A percentile compares a stretch with the other conserved stretches of the same genome.
Conservation (phyloP, 2,329 filamentous ascomycete genomes). For the Chaetomium olivaceum region DNA sequence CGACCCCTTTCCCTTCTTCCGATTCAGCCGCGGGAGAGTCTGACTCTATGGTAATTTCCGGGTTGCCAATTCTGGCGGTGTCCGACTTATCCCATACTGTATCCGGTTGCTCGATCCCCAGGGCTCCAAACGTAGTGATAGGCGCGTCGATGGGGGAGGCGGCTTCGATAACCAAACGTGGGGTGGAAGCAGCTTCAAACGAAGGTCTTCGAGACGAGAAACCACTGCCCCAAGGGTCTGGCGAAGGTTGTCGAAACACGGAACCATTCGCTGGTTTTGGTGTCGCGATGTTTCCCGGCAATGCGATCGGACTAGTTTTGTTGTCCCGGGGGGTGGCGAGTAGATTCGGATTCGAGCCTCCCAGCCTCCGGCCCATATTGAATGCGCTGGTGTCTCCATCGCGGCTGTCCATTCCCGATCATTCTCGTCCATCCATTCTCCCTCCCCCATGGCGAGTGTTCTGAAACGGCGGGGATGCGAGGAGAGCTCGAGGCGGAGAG, state of each 20-base stretch:
- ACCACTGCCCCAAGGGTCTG: slow-evolving; percentile 47
- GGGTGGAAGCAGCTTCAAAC: slow-evolving; percentile 28
- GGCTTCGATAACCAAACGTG: slow-evolving; percentile 28
- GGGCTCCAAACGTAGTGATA: neutral
- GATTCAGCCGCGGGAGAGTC: too few species aligned
- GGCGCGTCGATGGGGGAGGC: slow-evolving; percentile 16
- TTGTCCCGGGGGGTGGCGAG: slow-evolving; percentile 32
- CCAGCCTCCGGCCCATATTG: slow-evolving; percentile 32
- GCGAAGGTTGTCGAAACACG: slow-evolving; percentile 40
- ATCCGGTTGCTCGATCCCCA: neutral
- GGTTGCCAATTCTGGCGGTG: neutral
- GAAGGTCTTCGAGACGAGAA: slow-evolving; percentile 34
- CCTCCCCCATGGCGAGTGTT: slow-evolving; percentile 46
- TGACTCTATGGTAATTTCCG: too few species aligned
- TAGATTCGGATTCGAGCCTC: slow-evolving; percentile 28
- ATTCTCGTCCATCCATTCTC: too few species aligned
- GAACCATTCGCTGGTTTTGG: slow-evolving; percentile 35
- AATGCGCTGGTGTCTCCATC: slow-evolving; percentile 32
- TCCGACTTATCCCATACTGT: slow-evolving; percentile 13
- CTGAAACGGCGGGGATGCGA: slow-evolving; percentile 33
- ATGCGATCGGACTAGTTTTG: slow-evolving; percentile 44
- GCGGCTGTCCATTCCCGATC: slow-evolving; percentile 43
- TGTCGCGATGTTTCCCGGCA: slow-evolving; percentile 43
- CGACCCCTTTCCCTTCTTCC: neutral
- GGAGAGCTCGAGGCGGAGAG: slow-evolving; percentile 40